Evolutionary conservation across 1,139 yeast species (phyloP), one percentile per base, ranked within the genome.

Genomic region (Saccharomyces hybrid): DNA sequence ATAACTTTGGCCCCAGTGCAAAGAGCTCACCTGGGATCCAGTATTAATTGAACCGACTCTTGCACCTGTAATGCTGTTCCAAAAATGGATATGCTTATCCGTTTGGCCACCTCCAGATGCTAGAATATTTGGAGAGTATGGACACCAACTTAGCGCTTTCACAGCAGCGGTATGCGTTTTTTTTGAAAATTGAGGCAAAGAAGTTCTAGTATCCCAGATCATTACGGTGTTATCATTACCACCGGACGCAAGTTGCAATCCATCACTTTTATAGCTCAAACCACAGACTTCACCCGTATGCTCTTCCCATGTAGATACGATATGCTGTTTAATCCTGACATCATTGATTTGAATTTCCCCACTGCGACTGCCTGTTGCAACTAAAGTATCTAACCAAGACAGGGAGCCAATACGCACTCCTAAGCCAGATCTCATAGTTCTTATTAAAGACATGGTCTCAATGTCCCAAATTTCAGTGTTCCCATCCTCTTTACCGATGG

Each of bases 81-180:
- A 95, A 72, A 95, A 90, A 71, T 93, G 91, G 57, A 93, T 88
- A 53, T 86, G 81, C 67, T 84, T 86, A 72, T 95, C 98, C 32
- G 88, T 82, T 11, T 96, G 85, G 23, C 99, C 99, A 52, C 99
- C 99, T 8, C 99, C 99, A 2, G 97, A 87, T 8, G 98, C 97
- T 53, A 93, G 76, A 53, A 93, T 72, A 59, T 88, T 86, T 34
- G 77, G 74, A 62, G 89, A 95, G 71, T 86, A 86, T 0, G 98
- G 99, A 67, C 96, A 88, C 97, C 97, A 95, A 14, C 95, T 84
- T 54, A 95, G 73, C 1, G 99, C 98, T 71, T 95, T 95, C 14
- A 93, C 97, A 0, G 99, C 99, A 0, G 98, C 97, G 46, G 81
- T 84, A 71, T 93, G 99, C 57, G 82, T 82, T 25, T 86, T 80